A percentile compares a stretch with the other conserved stretches of the same genome.
phyloP scores from a whole-genome alignment of 1,284 basidiomycete species.

The Lentinus polychrous region DNA sequence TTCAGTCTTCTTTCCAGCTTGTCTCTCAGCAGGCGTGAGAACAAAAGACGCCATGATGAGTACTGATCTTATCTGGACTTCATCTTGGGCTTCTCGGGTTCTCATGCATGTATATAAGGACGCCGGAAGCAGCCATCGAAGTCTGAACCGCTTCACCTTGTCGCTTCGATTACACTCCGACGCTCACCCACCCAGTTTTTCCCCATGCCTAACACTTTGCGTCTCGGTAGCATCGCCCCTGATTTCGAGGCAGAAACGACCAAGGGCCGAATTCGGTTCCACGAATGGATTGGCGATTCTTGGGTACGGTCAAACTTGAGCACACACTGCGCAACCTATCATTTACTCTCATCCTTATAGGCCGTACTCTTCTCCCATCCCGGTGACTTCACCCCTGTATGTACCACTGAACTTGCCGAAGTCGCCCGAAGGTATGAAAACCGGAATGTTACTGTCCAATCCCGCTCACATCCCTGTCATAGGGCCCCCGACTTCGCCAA shows the following conservation, averaged over 20 bases:
- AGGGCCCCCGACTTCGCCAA: slow-evolving; percentile 77
- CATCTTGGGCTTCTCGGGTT: not conserved
- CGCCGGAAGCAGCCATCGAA: not conserved
- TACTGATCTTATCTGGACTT: slow-evolving; percentile 10
- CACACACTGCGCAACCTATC: not conserved
- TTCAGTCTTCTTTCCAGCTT: not conserved
- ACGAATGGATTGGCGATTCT: slow-evolving; percentile 83
- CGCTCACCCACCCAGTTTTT: not conserved
- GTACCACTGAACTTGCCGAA: slow-evolving; percentile 96
- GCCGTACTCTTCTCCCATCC: slow-evolving; percentile 92
- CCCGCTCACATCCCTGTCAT: not conserved
- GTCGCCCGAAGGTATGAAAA: slow-evolving; percentile 73
- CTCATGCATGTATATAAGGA: slow-evolving; percentile 4
- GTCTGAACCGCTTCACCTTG: not conserved
- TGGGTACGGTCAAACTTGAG: slow-evolving; percentile 54
- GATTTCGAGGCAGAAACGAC: slow-evolving; percentile 85
- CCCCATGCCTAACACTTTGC: slow-evolving; percentile 39
- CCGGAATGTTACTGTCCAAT: slow-evolving; percentile 1
- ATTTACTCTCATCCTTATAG: slow-evolving; percentile 27
- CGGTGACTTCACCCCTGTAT: slow-evolving; percentile 80
- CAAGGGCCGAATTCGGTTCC: slow-evolving; percentile 75
- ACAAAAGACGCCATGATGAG: slow-evolving; percentile 38
- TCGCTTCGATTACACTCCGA: not conserved
- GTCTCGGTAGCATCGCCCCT: slow-evolving; percentile 74
- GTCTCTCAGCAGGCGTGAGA: slow-evolving; percentile 31